Evolutionary conservation across 1,139 yeast species (phyloP).

Genomic region (Tardiomyces depauwii): DNA sequence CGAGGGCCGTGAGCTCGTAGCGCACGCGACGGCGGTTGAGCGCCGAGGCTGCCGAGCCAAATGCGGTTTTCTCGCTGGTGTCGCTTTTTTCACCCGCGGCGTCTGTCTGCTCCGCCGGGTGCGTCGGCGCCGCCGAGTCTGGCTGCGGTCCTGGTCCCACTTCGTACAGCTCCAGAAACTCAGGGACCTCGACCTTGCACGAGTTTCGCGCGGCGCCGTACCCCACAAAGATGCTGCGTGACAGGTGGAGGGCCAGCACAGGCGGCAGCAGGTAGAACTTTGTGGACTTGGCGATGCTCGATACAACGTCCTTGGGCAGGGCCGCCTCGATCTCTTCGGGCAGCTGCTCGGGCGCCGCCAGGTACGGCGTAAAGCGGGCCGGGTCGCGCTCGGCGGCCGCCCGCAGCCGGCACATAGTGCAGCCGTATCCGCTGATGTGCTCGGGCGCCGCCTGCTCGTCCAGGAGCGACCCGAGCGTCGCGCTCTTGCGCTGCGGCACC

Average conservation of each 20-base stretch:
- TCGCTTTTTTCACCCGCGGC: too few relatives aligned
- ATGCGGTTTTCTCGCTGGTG: too few relatives aligned
- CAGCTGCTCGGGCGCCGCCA: constrained; percentile 15
- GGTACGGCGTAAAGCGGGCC: constrained; percentile 9
- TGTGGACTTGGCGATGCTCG: constrained; percentile 57
- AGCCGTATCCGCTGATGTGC: constrained; percentile 69
- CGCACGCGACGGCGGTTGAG: constrained; percentile 15
- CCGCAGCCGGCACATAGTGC: constrained; percentile 53
- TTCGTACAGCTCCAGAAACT: constrained; percentile 35
- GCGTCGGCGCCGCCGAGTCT: too few relatives aligned
- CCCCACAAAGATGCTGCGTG: constrained; percentile 72
- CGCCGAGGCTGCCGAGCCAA: background rate
- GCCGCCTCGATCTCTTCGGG: constrained; percentile 21
- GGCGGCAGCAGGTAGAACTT: constrained; percentile 57
- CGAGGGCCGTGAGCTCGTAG: constrained; percentile 58
- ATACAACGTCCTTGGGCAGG: constrained; percentile 36
- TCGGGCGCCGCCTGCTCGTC: constrained; percentile 49
- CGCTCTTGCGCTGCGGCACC: constrained; percentile 49
- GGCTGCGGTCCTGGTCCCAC: background rate
- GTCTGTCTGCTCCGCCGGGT: too few relatives aligned
- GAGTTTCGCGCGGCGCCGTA: constrained; percentile 61
- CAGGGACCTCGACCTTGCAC: constrained; percentile 60
- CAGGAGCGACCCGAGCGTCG: constrained; percentile 44
- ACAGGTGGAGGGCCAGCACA: constrained; percentile 63
- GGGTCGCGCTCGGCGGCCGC: constrained; percentile 28